phyloP scores from a whole-genome alignment of 2,329 filamentous ascomycete species.

The Scedosporium apiospermum region DNA sequence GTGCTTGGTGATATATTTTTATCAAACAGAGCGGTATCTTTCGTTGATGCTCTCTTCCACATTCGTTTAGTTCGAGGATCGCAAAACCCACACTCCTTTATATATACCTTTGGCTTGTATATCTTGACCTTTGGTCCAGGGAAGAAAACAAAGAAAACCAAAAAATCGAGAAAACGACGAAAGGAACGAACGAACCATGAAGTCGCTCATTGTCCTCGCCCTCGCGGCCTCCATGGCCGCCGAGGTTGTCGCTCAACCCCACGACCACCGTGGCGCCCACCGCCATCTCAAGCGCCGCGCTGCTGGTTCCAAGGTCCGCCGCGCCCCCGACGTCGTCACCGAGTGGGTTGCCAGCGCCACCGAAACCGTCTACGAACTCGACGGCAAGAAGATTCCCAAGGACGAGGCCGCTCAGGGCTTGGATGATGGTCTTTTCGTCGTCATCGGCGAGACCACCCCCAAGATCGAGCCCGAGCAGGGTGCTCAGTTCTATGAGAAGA shows the following conservation, averaged over 20 bases:
- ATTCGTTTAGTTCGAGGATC: conserved; percentile 4
- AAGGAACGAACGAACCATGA: conserved; percentile 27
- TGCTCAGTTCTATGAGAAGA: conserved; percentile 43
- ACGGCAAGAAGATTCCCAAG: conserved; percentile 50
- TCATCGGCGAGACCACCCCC: conserved; percentile 50
- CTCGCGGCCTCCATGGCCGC: conserved; percentile 43
- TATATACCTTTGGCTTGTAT: neutral
- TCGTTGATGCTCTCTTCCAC: conserved; percentile 3
- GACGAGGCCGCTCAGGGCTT: conserved; percentile 64
- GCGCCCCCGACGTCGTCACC: conserved; percentile 32
- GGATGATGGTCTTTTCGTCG: conserved; percentile 57
- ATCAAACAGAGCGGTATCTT: conserved; percentile 4
- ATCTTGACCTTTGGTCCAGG: neutral
- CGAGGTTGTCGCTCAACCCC: conserved; percentile 47
- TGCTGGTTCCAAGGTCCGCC: conserved; percentile 37
- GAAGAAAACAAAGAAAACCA: neutral
- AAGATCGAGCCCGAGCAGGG: conserved; percentile 31
- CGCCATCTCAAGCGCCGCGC: conserved; percentile 38
- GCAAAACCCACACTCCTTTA: conserved; percentile 3
- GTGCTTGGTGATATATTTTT: neutral
- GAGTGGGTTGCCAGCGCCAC: conserved; percentile 52
- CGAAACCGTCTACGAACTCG: conserved; percentile 62
- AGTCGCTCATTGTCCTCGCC: conserved; percentile 37
- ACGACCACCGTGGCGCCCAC: conserved; percentile 51
- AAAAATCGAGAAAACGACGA: neutral